Evolutionary conservation across 2,329 filamentous ascomycete species (phyloP).

Genomic region (Exophiala lecanii-corni): DNA sequence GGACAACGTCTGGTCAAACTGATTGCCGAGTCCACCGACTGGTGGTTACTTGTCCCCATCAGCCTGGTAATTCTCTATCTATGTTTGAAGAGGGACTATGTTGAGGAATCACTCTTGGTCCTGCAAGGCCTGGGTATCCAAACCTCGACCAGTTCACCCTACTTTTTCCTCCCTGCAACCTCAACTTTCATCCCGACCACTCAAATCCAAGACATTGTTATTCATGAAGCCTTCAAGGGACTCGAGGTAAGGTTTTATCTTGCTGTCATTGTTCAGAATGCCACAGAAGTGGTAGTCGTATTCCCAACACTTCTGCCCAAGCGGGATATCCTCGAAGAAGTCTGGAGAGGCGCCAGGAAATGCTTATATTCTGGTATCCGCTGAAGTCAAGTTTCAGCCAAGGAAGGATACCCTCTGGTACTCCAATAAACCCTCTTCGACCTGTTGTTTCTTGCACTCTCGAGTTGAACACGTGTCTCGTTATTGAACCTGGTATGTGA

Average conservation of each 20-base stretch:
- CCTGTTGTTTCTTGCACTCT: no score
- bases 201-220: slow-evolving; percentile 85
- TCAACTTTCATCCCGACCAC: slow-evolving; percentile 85
- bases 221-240: slow-evolving; percentile 90
- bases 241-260: slow-evolving; percentile 90
- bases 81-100: slow-evolving; percentile 47
- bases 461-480: no score
- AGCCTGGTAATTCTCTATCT: slow-evolving; percentile 40
- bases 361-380: slow-evolving; percentile 66
- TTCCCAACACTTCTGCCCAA: slow-evolving; percentile 77
- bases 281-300: slow-evolving; percentile 86
- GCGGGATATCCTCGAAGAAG: slow-evolving; percentile 71
- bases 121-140: slow-evolving; percentile 87
- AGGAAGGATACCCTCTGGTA: no score
- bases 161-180: slow-evolving; percentile 59
- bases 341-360: slow-evolving; percentile 79
- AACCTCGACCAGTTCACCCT: slow-evolving; percentile 66
- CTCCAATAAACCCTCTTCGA: no score
- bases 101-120: slow-evolving; percentile 79
- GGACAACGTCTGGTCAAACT: slow-evolving; percentile 28
- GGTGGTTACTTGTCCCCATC: slow-evolving; percentile 38
- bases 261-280: slow-evolving; percentile 82
- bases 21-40: slow-evolving; percentile 37
- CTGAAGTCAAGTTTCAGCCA: no score
- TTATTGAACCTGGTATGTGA: no score